Evolutionary conservation across 768 basidiomycete species (phyloP).

Genomic region (Crepidotus variabilis): DNA sequence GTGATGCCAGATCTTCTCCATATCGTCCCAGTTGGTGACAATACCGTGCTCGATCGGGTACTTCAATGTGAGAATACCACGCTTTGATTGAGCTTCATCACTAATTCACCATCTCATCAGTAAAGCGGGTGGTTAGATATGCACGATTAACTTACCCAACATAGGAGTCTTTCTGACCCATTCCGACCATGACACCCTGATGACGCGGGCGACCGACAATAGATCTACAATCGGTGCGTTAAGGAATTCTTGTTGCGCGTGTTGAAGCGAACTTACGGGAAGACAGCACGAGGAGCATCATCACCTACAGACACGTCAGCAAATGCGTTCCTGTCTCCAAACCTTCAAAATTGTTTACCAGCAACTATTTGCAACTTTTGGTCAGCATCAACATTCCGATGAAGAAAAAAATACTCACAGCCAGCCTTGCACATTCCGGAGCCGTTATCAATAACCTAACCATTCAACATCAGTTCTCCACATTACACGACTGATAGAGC

Average conservation of each 20-base stretch:
- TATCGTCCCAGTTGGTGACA: constrained; percentile 98
- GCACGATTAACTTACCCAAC: constrained; percentile 64
- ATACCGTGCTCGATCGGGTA: constrained; percentile 94
- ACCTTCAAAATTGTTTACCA: constrained; percentile 36
- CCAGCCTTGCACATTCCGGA: constrained; percentile 99
- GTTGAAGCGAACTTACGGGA: constrained; percentile 75
- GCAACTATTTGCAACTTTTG: constrained; percentile 44
- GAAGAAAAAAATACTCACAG: constrained; percentile 52
- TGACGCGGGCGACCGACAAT: constrained; percentile 95
- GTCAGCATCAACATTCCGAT: constrained; percentile 12
- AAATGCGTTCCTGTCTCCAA: constrained; percentile 5
- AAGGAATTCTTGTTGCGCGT: background rate
- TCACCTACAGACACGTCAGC: constrained; percentile 54
- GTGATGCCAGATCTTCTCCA: constrained; percentile 99
- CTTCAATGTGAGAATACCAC: constrained; percentile 90
- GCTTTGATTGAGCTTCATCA: constrained; percentile 45
- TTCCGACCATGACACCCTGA: constrained; percentile 95
- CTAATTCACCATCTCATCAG: constrained; percentile 10
- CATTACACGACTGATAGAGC: constrained; percentile 29
- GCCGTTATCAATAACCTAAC: constrained; percentile 85
- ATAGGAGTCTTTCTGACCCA: constrained; percentile 96
- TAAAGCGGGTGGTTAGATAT: background rate
- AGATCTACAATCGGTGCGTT: constrained; percentile 47
- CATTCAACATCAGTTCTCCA: constrained; percentile 2
- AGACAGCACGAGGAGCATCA: constrained; percentile 89